These are phyloP conservation scores for Lagenaria siceraria DNA, from an alignment of 306 rosid genomes.

Conservation along the genomic window DNA sequence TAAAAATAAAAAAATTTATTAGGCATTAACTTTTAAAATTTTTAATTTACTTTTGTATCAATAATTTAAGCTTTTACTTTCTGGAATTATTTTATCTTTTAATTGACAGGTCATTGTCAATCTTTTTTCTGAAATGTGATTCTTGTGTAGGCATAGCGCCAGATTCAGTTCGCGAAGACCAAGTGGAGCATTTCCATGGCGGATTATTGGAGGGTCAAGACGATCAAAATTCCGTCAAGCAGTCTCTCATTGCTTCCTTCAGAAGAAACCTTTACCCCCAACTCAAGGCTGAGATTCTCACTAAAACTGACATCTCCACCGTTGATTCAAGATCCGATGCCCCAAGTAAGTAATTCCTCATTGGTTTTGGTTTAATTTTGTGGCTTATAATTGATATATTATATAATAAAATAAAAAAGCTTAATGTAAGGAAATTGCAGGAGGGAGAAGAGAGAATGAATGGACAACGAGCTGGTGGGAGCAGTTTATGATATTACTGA, in stretches of 20 bases:
- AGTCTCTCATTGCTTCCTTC: constrained; percentile 48
- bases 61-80: not conserved
- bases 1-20: too few relatives aligned
- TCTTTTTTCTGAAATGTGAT: not conserved
- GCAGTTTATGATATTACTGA: constrained; percentile 64
- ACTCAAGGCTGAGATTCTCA: constrained; percentile 56
- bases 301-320: constrained; percentile 9
- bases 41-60: not conserved
- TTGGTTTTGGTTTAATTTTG: too few relatives aligned
- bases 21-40: too few relatives aligned
- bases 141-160: constrained; percentile 49
- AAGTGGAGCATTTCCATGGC: constrained; percentile 16
- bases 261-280: constrained; percentile 53
- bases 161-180: constrained; percentile 53
- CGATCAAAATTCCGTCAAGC: constrained; percentile 56
- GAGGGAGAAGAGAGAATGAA: constrained; percentile 36
- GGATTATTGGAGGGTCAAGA: constrained; percentile 13
- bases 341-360: not conserved
- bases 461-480: constrained; percentile 80
- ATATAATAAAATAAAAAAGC: too few relatives aligned
- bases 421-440: not conserved
- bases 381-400: too few relatives aligned
- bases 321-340: not conserved
- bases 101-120: not conserved
- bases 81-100: not conserved